These are phyloP conservation scores for Talaromyces wortmannii DNA, from an alignment of 495 filamentous ascomycete species.

Conservation along the genomic window DNA sequence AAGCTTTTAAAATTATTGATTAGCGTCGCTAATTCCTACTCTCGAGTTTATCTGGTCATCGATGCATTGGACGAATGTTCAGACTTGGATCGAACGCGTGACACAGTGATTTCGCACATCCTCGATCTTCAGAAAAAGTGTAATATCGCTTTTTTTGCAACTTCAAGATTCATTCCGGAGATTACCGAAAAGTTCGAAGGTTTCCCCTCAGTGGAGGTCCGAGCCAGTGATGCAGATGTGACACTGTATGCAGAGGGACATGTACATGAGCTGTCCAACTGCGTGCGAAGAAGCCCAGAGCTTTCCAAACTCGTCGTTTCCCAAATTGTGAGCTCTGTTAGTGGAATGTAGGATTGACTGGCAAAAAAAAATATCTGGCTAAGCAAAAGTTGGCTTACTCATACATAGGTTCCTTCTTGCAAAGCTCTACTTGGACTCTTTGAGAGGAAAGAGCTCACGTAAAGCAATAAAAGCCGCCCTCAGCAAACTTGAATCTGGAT, in stretches of 20 bases:
- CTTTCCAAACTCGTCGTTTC: background rate
- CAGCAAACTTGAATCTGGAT: background rate
- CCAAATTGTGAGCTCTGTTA: conserved; percentile 2
- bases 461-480: conserved; percentile 1
- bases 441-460: background rate
- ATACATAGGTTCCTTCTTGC: conserved; percentile 8
- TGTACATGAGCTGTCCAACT: conserved; percentile 1
- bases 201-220: conserved; percentile 21
- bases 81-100: background rate
- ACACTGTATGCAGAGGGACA: conserved; percentile 15
- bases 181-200: conserved; percentile 18
- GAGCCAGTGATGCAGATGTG: conserved; percentile 28
- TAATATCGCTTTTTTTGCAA: conserved; percentile 14
- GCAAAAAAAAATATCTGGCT: background rate
- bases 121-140: conserved; percentile 3
- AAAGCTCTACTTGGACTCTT: background rate
- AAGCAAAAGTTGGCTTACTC: background rate
- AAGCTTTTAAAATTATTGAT: conserved; percentile 19
- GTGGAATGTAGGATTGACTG: conserved; percentile 6
- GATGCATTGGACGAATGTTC: conserved; percentile 29
- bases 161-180: conserved; percentile 27
- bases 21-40: conserved; percentile 12
- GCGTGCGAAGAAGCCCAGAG: background rate
- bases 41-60: conserved; percentile 27
- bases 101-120: conserved; percentile 11